Evolutionary conservation across 495 filamentous ascomycete genomes (phyloP), one percentile per base, ranked within the genome.

Genomic region (Lichenothelia convexa): DNA sequence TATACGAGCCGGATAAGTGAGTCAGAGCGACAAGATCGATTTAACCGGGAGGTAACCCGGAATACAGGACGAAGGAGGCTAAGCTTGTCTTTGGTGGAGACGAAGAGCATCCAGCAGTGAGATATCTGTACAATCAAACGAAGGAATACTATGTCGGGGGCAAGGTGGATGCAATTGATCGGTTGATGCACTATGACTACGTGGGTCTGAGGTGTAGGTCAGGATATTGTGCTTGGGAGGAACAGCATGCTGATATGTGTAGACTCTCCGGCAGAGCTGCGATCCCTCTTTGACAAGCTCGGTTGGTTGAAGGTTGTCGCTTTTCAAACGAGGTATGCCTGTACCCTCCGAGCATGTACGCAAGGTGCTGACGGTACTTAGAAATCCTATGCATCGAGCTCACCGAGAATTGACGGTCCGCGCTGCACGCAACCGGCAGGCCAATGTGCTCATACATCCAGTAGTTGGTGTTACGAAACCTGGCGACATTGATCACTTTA

Each of bases 401-500:
- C 89, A 97, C 61, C 68, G 89, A 62, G 89, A 97, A 60, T 61
- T 97, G 56, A 97, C 89, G 29, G 89, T 97, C 53, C 82, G 91
- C 43, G 89, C 91, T 46, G 91, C 89, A 40, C 85, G 89, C 36
- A 76, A 78, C 26, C 80, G 87, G 49, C 84, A 94, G 55, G 89
- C 89, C 40, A 97, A 95, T 56, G 89, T 97, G 41, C 80, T 97
- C 56, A 97, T 97, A 57, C 89, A 97, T 64, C 89, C 89, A 35
- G 89, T 97, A 40, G 89, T 97, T 44, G 89, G 89, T 56, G 70
- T 97, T 45, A 97, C 89, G 41, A 97, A 97, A 65, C 89, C 89
- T 30, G 89, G 89, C 55, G 89, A 97, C 54, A 95, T 97, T 62
- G 89, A 97, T 60, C 89, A 97, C 68, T 97, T 97, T 69, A 97